Evolutionary conservation across 202 grass and related monocot genomes (phyloP), one percentile per base, ranked within the genome.

Genomic region (Eragrostis tef): DNA sequence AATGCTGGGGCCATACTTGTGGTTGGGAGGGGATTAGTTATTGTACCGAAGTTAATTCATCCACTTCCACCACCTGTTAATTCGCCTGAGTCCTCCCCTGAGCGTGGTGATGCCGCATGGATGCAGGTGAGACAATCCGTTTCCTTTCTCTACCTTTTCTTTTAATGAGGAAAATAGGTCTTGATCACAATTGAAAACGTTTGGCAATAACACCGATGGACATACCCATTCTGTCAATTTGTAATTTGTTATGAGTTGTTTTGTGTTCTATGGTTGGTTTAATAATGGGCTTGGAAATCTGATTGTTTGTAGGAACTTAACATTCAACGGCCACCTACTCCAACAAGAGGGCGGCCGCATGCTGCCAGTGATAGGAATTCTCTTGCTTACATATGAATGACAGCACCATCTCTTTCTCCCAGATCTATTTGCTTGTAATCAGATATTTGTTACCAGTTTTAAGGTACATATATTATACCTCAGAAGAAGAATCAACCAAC

Each of bases 1-100:
- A 98, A 98, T 49, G 95, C 95, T 25, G 95, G 95, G 24, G 95
- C 95, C 76, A 98, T 98, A 87, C 87, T 98, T 67, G 95, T 98
- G 36, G 90, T 94, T 29, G 95, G 95, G 34, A 93, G 92, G 81
- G 95, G 95, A 34, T 80, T 98, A 79, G 92, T 98, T 53, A 67
- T 98, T 26, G 90, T 95, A 34, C 92, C 92, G 1, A 98, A 98
- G 87, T 85, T 98, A 84, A 98, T 98, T 85, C 95, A 98, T 91
- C 95, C 95, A 73, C 92, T 98, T 82, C 95, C 95, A 65, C 95
- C 95, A 29, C 95, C 92, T 36, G 44, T 98, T 63, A 90, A 91
- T 77, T 98, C 95, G 45, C 92, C 95, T 0, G 95, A 98, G 64
- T 94, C 95, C 64, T 98, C 95, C 77, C 92, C 95, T 12, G 92